Evolutionary conservation across 331 rosid species (phyloP), one percentile per base, ranked within the genome.

Genomic region (Saraca asoca): DNA sequence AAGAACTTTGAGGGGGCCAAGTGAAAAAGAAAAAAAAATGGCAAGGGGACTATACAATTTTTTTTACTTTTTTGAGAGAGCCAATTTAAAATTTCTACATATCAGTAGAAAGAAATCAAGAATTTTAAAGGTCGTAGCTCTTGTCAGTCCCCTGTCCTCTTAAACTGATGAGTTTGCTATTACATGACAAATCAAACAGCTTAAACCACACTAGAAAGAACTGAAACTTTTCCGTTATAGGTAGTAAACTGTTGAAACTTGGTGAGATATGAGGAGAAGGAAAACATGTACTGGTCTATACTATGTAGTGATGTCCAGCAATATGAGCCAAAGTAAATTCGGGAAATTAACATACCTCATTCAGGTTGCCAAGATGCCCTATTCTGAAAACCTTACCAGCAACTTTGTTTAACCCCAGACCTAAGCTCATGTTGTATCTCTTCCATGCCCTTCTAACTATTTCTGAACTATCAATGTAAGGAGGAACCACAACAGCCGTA

Each of bases 341-440:
- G 29, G 50, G 29, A 35, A 49, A 62, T 29, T 31, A 66, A 62
- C 69, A 62, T 79, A 94, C 99, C 96, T 94, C 99, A 62, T 94
- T 94, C 74, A 94, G 53, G 84, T 90, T 69, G 29, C 99, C 99
- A 52, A 94, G 92, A 68, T 94, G 99, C 43, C 99, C 99, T 75
- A 94, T 94, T 83, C 99, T 83, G 92, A 94, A 94, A 77, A 90
- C 99, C 79, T 88, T 94, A 8, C 99, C 99, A 58, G 97, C 95
- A 31, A 90, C 75, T 81, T 94, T 94, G 95, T 94, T 94, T 3
- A 94, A 79, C 80, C 99, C 99, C 9, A 94, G 85, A 60, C 99
- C 99, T 77, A 94, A 83, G 88, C 89, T 90, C 86, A 94, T 12
- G 48, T 94, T 94, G 96, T 88, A 94, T 75, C 96, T 85, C 75